Evolutionary conservation across 805 yeast genomes (phyloP).

Genomic region (Candida sakaeoensis): DNA sequence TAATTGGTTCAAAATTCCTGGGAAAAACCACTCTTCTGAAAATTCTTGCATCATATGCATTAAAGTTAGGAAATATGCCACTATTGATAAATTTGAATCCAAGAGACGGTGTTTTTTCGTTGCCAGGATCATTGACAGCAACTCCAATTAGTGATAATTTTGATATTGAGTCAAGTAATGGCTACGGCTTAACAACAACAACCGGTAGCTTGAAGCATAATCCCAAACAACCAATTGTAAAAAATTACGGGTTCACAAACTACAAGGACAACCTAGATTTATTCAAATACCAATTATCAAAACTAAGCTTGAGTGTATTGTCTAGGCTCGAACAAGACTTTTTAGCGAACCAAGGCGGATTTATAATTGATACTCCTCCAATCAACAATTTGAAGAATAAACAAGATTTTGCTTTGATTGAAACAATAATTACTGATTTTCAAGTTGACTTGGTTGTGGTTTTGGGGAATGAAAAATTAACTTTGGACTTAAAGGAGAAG

Average conservation of each 20-base stretch:
- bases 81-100: slow-evolving; percentile 80
- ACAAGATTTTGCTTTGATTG: slow-evolving; percentile 49
- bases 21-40: slow-evolving; percentile 81
- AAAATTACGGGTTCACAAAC: slow-evolving; percentile 69
- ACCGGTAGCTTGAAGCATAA: slow-evolving; percentile 74
- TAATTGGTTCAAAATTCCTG: slow-evolving; percentile 66
- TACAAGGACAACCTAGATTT: slow-evolving; percentile 53
- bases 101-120: slow-evolving; percentile 57
- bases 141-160: slow-evolving; percentile 77
- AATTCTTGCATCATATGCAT: slow-evolving; percentile 70
- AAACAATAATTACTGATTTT: slow-evolving; percentile 56
- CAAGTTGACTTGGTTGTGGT: slow-evolving; percentile 60
- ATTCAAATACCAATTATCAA: slow-evolving; percentile 47
- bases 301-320: slow-evolving; percentile 47
- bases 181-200: slow-evolving; percentile 73
- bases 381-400: slow-evolving; percentile 29
- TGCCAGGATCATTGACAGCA: slow-evolving; percentile 84
- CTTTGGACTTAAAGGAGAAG: slow-evolving; percentile 58
- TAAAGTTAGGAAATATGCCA: slow-evolving; percentile 64
- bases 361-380: slow-evolving; percentile 74
- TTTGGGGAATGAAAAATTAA: slow-evolving; percentile 70
- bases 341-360: slow-evolving; percentile 46
- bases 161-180: slow-evolving; percentile 65
- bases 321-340: slow-evolving; percentile 51
- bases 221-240: slow-evolving; percentile 87